A percentile compares a stretch with the other conserved stretches of the same genome.
phyloP scores from a whole-genome alignment of 192 early-diverging fungal species.

The Phycomyces nitens region DNA sequence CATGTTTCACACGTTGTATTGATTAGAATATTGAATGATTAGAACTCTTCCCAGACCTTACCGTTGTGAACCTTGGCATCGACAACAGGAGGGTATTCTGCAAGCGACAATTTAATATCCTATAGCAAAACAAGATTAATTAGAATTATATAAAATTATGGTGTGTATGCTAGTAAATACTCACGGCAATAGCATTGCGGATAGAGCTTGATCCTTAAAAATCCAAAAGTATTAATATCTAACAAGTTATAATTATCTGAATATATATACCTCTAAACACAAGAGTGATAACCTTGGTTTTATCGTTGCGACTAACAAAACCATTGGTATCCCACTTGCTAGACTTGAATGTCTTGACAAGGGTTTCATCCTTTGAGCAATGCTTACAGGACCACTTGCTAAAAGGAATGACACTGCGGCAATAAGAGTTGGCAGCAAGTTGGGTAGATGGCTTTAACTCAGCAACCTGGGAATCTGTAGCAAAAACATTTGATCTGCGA shows the following conservation, averaged over 20 bases:
- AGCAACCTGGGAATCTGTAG: slow-evolving; percentile 1
- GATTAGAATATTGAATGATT: too few species aligned
- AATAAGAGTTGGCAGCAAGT: slow-evolving; percentile 28
- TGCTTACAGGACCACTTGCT: slow-evolving; percentile 12
- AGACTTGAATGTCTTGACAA: slow-evolving; percentile 14
- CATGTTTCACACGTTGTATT: too few species aligned
- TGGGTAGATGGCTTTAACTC: slow-evolving; percentile 7
- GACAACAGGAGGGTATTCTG: slow-evolving; percentile 15
- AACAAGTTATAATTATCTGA: neutral
- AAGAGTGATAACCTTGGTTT: slow-evolving; percentile 13
- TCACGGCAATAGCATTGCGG: slow-evolving; percentile 7
- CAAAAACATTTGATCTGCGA: neutral
- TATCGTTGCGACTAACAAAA: slow-evolving; percentile 10
- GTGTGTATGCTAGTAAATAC: neutral
- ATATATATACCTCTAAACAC: slow-evolving; percentile 18
- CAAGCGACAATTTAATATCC: slow-evolving; percentile 25
- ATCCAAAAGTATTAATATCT: too few species aligned
- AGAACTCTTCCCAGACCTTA: neutral
- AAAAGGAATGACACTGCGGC: slow-evolving; percentile 4
- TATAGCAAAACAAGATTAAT: neutral
- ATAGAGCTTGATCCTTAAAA: neutral
- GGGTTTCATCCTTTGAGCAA: slow-evolving; percentile 14
- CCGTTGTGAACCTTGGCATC: slow-evolving; percentile 23
- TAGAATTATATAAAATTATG: neutral
- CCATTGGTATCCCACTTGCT: slow-evolving; percentile 15